Percentiles rank a stretch among this genome's conserved stretches.
Conservation (phyloP, 1,139 yeast species). For the Zygosaccharomyces sapae region DNA sequence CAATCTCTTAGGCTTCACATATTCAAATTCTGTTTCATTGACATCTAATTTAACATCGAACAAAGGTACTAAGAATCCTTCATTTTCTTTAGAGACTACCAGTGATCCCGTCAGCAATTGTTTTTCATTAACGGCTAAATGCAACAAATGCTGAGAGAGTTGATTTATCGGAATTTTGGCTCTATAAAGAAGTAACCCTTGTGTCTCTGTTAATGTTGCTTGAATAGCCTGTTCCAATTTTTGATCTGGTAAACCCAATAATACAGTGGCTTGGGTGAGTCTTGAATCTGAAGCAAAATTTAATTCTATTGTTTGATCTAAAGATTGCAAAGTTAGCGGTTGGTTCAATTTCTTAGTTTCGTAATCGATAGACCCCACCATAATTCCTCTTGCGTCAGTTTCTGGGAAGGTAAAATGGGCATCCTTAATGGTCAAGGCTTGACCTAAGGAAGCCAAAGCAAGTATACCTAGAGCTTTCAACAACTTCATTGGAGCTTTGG, state of each 20-base stretch:
- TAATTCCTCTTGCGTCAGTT: constrained; percentile 10
- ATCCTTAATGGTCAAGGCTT: constrained; percentile 16
- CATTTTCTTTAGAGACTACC: constrained; percentile 16
- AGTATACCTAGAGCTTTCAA: constrained; percentile 7
- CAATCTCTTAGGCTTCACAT: constrained; percentile 21
- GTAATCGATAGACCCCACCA: constrained; percentile 13
- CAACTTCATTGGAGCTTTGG: constrained; percentile 8
- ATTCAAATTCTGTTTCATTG: constrained; percentile 8
- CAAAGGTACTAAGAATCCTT: constrained; percentile 18
- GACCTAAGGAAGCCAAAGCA: constrained; percentile 11
- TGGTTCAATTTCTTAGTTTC: constrained; percentile 9
- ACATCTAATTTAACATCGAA: constrained; percentile 16
- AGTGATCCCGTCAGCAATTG: constrained; percentile 18
- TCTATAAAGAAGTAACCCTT: constrained; percentile 15
- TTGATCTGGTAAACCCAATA: constrained; percentile 24
- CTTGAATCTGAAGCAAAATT: constrained; percentile 19
- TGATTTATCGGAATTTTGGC: constrained; percentile 15
- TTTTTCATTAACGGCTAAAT: constrained; percentile 10
- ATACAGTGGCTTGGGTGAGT: constrained; percentile 25
- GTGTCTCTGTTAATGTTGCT: constrained; percentile 14
- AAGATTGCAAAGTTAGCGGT: constrained; percentile 12
- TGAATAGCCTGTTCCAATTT: constrained; percentile 21
- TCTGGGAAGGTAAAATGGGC: constrained; percentile 17
- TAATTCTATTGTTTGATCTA: constrained; percentile 20
- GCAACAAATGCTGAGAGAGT: constrained; percentile 16